Conservation (phyloP, 441 rosid genomes). For the Pelargonium cotyledonis region DNA sequence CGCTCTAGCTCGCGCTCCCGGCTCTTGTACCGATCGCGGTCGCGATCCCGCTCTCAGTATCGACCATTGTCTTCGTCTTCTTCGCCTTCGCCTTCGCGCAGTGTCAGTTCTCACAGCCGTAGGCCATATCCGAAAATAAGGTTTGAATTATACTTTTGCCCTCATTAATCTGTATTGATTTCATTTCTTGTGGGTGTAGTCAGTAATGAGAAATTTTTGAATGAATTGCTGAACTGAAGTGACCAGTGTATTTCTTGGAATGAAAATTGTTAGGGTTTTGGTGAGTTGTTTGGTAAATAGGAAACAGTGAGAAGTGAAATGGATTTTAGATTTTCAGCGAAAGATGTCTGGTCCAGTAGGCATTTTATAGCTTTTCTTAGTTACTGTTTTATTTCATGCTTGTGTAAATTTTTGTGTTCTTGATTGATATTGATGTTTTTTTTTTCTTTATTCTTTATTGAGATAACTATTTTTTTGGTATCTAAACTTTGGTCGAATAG, state of each 20-base stretch:
- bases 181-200: background rate
- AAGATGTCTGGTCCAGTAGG: too few relatives aligned
- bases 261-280: background rate
- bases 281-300: background rate
- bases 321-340: too few relatives aligned
- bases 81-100: slow-evolving; percentile 49
- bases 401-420: too few relatives aligned
- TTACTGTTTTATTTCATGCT: too few relatives aligned
- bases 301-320: too few relatives aligned
- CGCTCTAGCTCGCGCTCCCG: too few relatives aligned
- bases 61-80: too few relatives aligned
- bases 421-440: too few relatives aligned
- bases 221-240: background rate
- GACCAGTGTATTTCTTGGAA: background rate
- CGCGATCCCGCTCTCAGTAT: slow-evolving; percentile 21
- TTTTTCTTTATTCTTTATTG: too few relatives aligned
- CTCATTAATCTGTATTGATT: background rate
- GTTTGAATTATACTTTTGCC: slow-evolving; percentile 1
- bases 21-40: background rate
- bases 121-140: slow-evolving; percentile 27
- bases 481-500: too few relatives aligned
- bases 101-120: slow-evolving; percentile 39
- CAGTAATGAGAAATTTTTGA: background rate
- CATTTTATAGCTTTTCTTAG: too few relatives aligned
- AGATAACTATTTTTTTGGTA: too few relatives aligned